Base-by-base conservation (phyloP, 2,329 filamentous ascomycete species). In the Diplodia sapinea region DNA sequence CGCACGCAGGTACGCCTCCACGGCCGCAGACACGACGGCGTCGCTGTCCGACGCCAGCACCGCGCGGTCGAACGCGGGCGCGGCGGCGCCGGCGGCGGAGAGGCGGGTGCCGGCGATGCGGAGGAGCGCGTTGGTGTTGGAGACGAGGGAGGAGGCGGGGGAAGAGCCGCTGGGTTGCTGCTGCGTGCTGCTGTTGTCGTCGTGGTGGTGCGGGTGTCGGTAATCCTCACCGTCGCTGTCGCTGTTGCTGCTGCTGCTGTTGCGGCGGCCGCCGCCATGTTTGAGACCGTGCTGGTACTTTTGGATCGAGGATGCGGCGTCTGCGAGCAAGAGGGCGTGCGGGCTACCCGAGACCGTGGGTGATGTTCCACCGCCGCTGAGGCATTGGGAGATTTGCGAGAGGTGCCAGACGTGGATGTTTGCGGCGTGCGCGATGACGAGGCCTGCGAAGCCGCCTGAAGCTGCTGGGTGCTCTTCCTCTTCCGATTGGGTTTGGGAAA, bases 391-490 rank as follows among this genome's bases (percentile, higher is more conserved):
- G 26, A 73, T 74, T 65, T 79, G 75, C 12, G 75, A 73, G 4
- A 76, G 68, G 67, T 74, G 72, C 73, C 75, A 78, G 69, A 78
- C 74, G 59, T 79, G 74, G 54, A 78, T 73, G 57, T 75, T 77
- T 23, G 78, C 73, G 11, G 76, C 77, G 68, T 79, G 77, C 70
- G 76, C 77, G 29, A 78, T 69, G 15, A 77, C 72, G 15, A 74
- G 74, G 56, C 73, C 73, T 8, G 75, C 74, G 50, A 78, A 74
- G 4, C 73, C 71, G 7, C 7, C 11, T 12, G 47, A 51, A 38
- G 63, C 65, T 67, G 65, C 66, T 67, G 67, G 68, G 52, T 68
- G 66, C 20, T 64, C 66, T 57, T 70, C 69, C 43, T 64, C 63
- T 50, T 49, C 29, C 3, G 29, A 15, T 26, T 71, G 67, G 65